Evolutionary conservation across 768 basidiomycete species (phyloP).

Genomic region (Leccinum boreale): DNA sequence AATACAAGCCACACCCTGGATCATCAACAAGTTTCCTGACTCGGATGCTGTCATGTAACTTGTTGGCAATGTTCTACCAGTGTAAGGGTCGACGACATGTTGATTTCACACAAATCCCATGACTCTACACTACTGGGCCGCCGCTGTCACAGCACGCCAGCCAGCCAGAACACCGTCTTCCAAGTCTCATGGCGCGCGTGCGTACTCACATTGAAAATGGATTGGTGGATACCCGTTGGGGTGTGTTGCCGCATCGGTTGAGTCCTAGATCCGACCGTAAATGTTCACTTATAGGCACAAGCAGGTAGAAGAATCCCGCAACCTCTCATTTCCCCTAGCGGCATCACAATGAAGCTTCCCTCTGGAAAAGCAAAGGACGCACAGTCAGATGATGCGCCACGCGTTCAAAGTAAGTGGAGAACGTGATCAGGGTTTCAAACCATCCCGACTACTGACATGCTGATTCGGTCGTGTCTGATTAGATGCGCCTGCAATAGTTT

Average conservation of each 20-base stretch:
- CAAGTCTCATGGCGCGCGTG: too few species aligned
- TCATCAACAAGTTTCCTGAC: background rate
- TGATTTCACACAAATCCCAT: too few species aligned
- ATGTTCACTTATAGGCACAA: background rate
- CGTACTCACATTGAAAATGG: background rate
- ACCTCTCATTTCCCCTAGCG: background rate
- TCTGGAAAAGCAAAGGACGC: slow-evolving; percentile 3
- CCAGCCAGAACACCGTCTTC: background rate
- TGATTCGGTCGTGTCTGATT: background rate
- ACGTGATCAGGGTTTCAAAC: background rate
- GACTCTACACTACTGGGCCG: background rate
- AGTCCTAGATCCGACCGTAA: too few species aligned
- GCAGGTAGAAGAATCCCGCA: background rate
- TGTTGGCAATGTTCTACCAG: too few species aligned
- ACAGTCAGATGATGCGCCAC: background rate
- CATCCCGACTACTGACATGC: background rate
- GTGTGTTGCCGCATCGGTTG: background rate
- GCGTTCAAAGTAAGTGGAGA: slow-evolving; percentile 5
- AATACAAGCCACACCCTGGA: background rate
- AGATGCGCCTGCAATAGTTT: slow-evolving; percentile 1
- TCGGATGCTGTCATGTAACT: too few species aligned
- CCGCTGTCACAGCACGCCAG: background rate
- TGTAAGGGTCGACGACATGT: background rate
- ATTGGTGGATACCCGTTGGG: background rate
- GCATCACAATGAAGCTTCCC: slow-evolving; percentile 8